Evolutionary conservation across 176 grass and related monocot species (phyloP).

Genomic region (Saccharum officinarum): DNA sequence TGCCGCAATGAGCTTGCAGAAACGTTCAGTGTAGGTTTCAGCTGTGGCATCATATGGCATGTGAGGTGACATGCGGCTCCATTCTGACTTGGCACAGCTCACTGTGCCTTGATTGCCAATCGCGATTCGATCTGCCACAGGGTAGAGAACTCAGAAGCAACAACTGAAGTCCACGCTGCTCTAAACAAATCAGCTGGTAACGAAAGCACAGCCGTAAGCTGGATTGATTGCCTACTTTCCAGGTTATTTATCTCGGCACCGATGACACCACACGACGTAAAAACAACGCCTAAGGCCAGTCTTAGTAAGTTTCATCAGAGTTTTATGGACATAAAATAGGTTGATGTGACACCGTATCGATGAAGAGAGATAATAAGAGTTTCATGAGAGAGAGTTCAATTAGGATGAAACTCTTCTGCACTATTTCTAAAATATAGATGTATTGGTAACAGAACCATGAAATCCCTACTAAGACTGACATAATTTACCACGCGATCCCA

Average conservation of each 20-base stretch:
- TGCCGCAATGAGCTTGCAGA: neutral
- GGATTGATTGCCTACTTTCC: neutral
- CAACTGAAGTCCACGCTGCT: neutral
- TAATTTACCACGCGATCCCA: too few species aligned
- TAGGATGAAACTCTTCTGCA: too few species aligned
- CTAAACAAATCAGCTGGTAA: neutral
- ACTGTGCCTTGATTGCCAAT: neutral
- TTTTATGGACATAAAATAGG: too few species aligned
- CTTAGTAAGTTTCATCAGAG: too few species aligned
- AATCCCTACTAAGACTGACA: too few species aligned
- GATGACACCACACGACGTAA: neutral
- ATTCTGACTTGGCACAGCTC: neutral
- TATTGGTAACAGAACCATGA: too few species aligned
- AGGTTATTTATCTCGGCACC: neutral
- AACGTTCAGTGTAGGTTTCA: neutral
- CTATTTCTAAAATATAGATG: too few species aligned
- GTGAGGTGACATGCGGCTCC: neutral
- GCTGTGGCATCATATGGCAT: neutral
- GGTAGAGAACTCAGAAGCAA: neutral
- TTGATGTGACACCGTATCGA: too few species aligned
- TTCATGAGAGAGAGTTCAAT: too few species aligned
- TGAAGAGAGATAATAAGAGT: too few species aligned
- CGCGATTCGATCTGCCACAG: too few species aligned
- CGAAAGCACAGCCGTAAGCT: neutral
- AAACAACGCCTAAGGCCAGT: neutral